These are phyloP conservation scores for Salvia sclarea DNA, from an alignment of 305 asterid genomes.

Conservation along the genomic window DNA sequence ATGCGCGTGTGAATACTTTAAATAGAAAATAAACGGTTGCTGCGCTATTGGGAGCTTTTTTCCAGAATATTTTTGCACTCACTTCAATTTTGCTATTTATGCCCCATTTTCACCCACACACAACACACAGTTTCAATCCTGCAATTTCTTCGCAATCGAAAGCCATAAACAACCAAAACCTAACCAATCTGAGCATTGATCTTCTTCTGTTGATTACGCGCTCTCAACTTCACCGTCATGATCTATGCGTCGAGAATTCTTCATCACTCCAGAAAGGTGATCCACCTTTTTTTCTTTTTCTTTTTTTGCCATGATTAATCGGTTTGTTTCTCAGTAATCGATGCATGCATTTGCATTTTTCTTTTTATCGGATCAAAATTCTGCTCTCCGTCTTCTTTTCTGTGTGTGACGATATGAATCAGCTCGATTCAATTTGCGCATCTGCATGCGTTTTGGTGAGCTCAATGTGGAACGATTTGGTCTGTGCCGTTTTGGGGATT, in stretches of 20 bases:
- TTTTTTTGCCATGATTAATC: not conserved
- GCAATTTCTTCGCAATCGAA: not conserved
- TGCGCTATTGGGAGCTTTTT: not conserved
- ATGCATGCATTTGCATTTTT: not conserved
- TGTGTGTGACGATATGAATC: not conserved
- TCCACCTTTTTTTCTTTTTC: too few species aligned
- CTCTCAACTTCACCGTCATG: constrained; percentile 25
- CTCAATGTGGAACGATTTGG: constrained; percentile 23
- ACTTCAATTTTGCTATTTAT: not conserved
- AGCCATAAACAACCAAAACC: constrained; percentile 9
- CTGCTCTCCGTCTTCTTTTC: not conserved
- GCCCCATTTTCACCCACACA: constrained; percentile 4
- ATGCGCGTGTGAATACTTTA: not conserved
- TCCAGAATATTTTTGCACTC: not conserved
- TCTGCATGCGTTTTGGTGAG: constrained; percentile 8
- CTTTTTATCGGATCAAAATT: not conserved
- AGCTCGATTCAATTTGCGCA: not conserved
- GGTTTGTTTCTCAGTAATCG: not conserved
- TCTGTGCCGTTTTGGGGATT: constrained; percentile 20
- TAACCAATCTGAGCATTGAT: not conserved
- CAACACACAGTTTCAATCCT: not conserved
- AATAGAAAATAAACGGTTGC: not conserved
- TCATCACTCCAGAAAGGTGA: constrained; percentile 31
- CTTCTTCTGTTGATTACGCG: constrained; percentile 22
- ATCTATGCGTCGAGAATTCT: constrained; percentile 30